Evolutionary conservation across 257 asterid genomes (phyloP), one percentile per base, ranked within the genome.

Genomic region (Solanum chilense): DNA sequence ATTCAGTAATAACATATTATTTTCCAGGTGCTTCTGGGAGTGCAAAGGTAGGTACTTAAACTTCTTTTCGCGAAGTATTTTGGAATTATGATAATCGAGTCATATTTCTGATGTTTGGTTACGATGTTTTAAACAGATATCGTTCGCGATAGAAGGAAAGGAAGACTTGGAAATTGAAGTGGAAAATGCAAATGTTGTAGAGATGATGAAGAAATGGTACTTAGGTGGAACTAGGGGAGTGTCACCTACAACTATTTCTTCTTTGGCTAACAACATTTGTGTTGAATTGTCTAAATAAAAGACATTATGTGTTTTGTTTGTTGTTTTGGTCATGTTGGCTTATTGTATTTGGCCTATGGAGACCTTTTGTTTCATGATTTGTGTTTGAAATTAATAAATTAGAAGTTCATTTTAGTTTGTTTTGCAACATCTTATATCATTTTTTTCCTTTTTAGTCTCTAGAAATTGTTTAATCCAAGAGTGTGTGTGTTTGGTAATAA

Each of bases 191-290:
- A 96, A 95, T 86, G 98, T 96, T 90, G 98, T 87, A 69, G 96
- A 92, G 85, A 92, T 89, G 97, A 91, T 96, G 21, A 89, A 90
- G 89, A 96, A 90, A 91, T 96, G 99, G 99, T 96, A 96, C 90
- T 87, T 96, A 92, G 98, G 97, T 15, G 98, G 99, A 87, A 92
- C 86, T 35, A 83, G 91, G 11, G 98, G 91, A 81, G 91, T 93
- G 64, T 96, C 99, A 62, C 96, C 94, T 29, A 86, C 98, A 47
- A 95, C 98, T 82, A 86, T 93, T 88, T 77, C 96, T 9, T 92
- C 98, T 31, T 83, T 95, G n/a, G 98, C 98, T 11, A 70, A 89
- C 39, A 87, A 60, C 7, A 89, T 96, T 7, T 92, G 94, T 12
- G 60, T 90, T 12, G 90, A 90, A 77, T 78, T 95, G 41, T 49